A percentile compares a stretch with the other conserved stretches of the same genome.
Conservation (phyloP, 176 grass and related monocot genomes). For the Avena eriantha region DNA sequence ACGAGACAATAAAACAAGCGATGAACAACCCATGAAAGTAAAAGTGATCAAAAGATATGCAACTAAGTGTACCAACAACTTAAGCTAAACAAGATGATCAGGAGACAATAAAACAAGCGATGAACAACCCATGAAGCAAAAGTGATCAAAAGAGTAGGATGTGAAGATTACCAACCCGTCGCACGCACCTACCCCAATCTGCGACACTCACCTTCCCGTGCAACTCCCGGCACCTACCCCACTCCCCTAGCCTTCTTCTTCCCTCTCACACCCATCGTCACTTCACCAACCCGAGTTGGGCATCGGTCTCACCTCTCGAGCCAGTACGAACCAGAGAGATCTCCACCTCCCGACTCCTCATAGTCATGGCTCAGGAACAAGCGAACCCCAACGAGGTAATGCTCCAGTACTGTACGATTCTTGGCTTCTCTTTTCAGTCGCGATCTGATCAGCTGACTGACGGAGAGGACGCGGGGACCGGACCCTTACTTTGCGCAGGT, state of each 20-base stretch:
- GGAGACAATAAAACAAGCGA: too few species aligned
- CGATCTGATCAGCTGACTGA: neutral
- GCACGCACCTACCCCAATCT: neutral
- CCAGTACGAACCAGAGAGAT: neutral
- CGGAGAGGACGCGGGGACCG: neutral
- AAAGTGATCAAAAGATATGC: too few species aligned
- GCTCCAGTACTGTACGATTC: neutral
- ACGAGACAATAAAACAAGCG: too few species aligned
- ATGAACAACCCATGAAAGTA: too few species aligned
- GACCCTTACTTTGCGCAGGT: slow-evolving; percentile 47
- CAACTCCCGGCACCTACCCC: slow-evolving; percentile 25
- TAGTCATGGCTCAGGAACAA: slow-evolving; percentile 65
- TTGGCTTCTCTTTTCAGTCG: neutral
- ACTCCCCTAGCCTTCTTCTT: neutral
- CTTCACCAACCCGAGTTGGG: neutral
- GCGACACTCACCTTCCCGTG: neutral
- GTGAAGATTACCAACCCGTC: too few species aligned
- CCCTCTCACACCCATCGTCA: neutral
- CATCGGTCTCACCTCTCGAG: neutral
- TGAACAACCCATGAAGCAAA: too few species aligned
- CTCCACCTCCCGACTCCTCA: neutral
- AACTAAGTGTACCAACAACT: too few species aligned
- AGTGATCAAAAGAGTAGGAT: too few species aligned
- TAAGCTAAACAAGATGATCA: too few species aligned
- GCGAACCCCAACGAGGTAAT: slow-evolving; percentile 60